phyloP scores from a whole-genome alignment of 2,329 filamentous ascomycete genomes.

The Penicillium sp. region DNA sequence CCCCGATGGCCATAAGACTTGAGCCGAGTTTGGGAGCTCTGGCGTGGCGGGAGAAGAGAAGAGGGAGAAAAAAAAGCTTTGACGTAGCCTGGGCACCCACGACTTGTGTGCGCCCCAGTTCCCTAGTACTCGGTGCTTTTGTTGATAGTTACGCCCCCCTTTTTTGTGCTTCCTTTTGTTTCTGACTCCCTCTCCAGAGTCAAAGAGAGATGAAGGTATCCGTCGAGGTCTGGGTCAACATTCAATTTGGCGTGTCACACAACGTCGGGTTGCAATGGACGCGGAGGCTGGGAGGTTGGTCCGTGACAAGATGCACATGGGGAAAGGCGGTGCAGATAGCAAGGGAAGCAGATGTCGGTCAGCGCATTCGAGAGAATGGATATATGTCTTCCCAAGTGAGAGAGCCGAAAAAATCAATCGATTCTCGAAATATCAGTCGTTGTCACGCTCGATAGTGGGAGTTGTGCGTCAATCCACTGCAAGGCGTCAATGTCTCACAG shows the following conservation, averaged over 20 bases:
- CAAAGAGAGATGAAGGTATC: background rate
- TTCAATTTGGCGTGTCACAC: slow-evolving; percentile 23
- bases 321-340: slow-evolving; percentile 17
- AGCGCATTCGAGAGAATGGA: slow-evolving; percentile 9
- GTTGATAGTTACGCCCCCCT: no score
- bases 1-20: slow-evolving; percentile 40
- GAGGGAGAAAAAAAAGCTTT: slow-evolving; percentile 1
- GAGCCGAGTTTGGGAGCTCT: slow-evolving; percentile 14
- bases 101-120: no score
- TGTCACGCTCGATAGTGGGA: no score
- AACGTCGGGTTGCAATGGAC: slow-evolving; percentile 27
- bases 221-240: no score
- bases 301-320: slow-evolving; percentile 19
- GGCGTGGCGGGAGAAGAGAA: slow-evolving; percentile 2
- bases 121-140: no score
- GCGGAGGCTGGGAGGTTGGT: slow-evolving; percentile 23
- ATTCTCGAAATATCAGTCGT: no score
- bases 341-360: slow-evolving; percentile 20
- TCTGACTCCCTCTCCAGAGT: no score
- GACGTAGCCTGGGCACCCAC: background rate
- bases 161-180: no score
- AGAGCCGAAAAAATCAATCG: no score
- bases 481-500: slow-evolving; percentile 24
- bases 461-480: slow-evolving; percentile 22
- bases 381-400: no score